These are phyloP conservation scores for Gnetum montanum DNA, from an alignment of 75 land plant species.

Conservation along the genomic window DNA sequence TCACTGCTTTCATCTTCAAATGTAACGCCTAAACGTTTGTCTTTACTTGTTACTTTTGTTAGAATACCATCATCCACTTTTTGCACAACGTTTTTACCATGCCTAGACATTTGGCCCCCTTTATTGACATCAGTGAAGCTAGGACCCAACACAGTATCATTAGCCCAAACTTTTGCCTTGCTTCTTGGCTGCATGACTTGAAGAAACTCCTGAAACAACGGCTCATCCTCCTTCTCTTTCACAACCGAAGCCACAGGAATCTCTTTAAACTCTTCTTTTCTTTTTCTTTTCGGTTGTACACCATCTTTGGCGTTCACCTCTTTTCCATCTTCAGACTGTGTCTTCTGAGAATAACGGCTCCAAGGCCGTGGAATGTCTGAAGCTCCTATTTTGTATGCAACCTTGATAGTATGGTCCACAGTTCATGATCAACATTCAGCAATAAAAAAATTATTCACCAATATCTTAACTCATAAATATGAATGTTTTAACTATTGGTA, in stretches of 20 bases:
- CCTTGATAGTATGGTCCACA: conserved; percentile 23
- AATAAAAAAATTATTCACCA: background rate
- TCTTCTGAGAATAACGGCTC: conserved; percentile 71
- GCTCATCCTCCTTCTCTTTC: conserved; percentile 41
- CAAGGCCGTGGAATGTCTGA: conserved; percentile 79
- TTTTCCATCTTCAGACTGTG: conserved; percentile 11
- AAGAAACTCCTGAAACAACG: conserved; percentile 71
- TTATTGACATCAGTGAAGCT: conserved; percentile 8
- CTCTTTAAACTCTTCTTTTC: conserved; percentile 4
- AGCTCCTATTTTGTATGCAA: conserved; percentile 80
- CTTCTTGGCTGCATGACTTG: conserved; percentile 78
- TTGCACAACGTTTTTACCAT: too few relatives aligned
- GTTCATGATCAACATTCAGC: background rate
- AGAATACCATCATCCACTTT: conserved; percentile 24
- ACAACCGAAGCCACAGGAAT: conserved; percentile 8
- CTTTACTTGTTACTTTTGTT: conserved; percentile 22
- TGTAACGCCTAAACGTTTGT: conserved; percentile 22
- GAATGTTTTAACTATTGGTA: too few relatives aligned
- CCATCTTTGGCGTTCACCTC: conserved; percentile 14
- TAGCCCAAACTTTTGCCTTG: conserved; percentile 85
- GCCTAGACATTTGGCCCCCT: conserved; percentile 14
- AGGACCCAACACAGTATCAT: conserved; percentile 44
- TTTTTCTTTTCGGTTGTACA: conserved; percentile 7
- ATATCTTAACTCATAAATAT: too few relatives aligned
- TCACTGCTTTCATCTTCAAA: conserved; percentile 24